These are phyloP conservation scores for Ophiostoma angusticollis DNA, from an alignment of 2,329 filamentous ascomycete genomes.

Conservation along the genomic window DNA sequence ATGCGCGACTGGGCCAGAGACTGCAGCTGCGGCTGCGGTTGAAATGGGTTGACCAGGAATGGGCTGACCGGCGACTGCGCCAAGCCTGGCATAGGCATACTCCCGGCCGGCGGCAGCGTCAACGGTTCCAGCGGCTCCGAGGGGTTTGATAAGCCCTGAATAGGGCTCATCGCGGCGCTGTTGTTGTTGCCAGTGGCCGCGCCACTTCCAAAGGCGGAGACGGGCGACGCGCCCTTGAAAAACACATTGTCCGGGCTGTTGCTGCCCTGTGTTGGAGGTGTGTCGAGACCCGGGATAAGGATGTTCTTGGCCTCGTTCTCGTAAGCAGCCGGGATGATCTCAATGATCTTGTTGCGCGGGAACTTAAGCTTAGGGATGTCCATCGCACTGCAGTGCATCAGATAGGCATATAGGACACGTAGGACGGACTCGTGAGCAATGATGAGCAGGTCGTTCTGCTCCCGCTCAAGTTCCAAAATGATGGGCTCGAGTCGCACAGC, in stretches of 20 bases:
- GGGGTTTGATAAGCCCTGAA: conserved; percentile 35
- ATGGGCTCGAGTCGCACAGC: conserved; percentile 97
- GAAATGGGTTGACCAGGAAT: background rate
- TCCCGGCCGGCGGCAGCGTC: conserved; percentile 11
- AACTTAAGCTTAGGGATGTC: conserved; percentile 91
- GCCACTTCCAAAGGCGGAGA: conserved; percentile 68
- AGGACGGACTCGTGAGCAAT: conserved; percentile 98
- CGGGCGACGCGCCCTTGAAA: conserved; percentile 57
- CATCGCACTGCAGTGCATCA: conserved; percentile 95
- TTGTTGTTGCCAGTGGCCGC: conserved; percentile 29
- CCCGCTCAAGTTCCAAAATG: conserved; percentile 90
- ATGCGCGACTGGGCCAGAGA: conserved; percentile 8
- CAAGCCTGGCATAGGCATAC: background rate
- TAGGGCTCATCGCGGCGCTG: conserved; percentile 30
- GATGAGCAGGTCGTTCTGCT: conserved; percentile 94
- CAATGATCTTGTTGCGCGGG: conserved; percentile 92
- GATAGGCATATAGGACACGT: conserved; percentile 87
- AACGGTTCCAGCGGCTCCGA: conserved; percentile 27
- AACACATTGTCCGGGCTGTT: conserved; percentile 13
- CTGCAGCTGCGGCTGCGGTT: background rate
- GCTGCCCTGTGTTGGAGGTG: conserved; percentile 6
- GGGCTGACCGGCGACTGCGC: background rate
- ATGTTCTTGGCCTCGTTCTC: conserved; percentile 92
- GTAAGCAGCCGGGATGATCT: conserved; percentile 95
- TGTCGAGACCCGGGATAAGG: conserved; percentile 57